These are phyloP conservation scores for Candida patagonica DNA, from an alignment of 805 yeast genomes.

Conservation along the genomic window DNA sequence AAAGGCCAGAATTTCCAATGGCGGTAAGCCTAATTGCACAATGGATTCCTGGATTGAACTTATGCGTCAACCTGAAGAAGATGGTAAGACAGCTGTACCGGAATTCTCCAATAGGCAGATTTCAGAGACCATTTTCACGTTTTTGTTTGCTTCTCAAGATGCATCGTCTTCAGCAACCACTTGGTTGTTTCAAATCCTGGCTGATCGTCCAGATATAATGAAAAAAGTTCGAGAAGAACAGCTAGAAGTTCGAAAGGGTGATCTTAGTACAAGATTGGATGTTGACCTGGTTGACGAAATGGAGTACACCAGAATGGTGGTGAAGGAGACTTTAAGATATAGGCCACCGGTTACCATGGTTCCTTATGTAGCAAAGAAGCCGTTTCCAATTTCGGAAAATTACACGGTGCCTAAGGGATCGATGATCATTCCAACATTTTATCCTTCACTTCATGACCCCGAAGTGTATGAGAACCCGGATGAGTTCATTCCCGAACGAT, in stretches of 20 bases:
- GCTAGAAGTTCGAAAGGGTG: constrained; percentile 67
- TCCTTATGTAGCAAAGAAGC: constrained; percentile 85
- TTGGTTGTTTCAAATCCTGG: constrained; percentile 94
- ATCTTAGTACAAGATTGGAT: constrained; percentile 51
- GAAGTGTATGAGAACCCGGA: constrained; percentile 95
- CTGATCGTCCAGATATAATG: constrained; percentile 90
- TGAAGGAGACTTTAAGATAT: constrained; percentile 83
- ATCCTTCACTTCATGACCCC: constrained; percentile 95
- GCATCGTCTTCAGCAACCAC: constrained; percentile 96
- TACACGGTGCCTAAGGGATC: constrained; percentile 96
- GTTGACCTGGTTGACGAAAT: constrained; percentile 74
- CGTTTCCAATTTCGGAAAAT: constrained; percentile 70
- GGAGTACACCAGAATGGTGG: constrained; percentile 84
- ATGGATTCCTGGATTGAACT: constrained; percentile 91
- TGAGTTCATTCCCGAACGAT: constrained; percentile 90
- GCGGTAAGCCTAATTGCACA: constrained; percentile 76
- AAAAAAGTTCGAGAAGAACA: constrained; percentile 88
- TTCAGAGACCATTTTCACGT: constrained; percentile 93
- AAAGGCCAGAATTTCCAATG: constrained; percentile 65
- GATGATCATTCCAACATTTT: constrained; percentile 91
- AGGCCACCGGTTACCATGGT: constrained; percentile 99
- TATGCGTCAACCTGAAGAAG: constrained; percentile 53
- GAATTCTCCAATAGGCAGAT: constrained; percentile 86
- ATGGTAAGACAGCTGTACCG: constrained; percentile 53
- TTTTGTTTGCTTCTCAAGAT: constrained; percentile 95